Percentiles rank a stretch among this genome's conserved stretches.
These are phyloP conservation scores for Curvularia verruculosa DNA, from an alignment of 2,329 filamentous ascomycete genomes.

Conservation along the genomic window DNA sequence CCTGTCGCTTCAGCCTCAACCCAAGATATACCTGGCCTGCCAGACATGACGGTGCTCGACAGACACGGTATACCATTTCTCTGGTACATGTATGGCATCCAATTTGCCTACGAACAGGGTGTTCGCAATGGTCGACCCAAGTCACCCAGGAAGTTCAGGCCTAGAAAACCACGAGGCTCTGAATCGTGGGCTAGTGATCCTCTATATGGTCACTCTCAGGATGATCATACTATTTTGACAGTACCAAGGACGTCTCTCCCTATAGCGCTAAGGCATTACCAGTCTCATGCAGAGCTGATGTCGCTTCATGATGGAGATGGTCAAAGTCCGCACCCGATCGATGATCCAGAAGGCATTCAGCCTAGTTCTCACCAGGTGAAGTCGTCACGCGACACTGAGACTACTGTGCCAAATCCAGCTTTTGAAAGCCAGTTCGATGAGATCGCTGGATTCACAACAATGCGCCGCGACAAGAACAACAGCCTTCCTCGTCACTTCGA, in stretches of 20 bases:
- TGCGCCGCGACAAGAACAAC: conserved; percentile 8
- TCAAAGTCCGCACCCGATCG: background rate
- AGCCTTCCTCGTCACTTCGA: conserved; percentile 5
- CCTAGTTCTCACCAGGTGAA: background rate
- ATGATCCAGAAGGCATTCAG: background rate
- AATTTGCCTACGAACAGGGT: conserved; percentile 24
- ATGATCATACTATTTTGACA: background rate
- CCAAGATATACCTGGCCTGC: conserved; percentile 7
- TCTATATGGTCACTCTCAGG: background rate
- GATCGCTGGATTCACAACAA: conserved; percentile 18
- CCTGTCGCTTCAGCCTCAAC: background rate
- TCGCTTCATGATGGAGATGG: conserved; percentile 1
- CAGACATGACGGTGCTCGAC: conserved; percentile 31
- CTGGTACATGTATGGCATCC: conserved; percentile 40
- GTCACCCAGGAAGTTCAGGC: conserved; percentile 29
- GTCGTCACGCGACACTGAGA: background rate
- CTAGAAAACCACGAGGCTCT: conserved; percentile 15
- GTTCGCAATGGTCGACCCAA: conserved; percentile 22
- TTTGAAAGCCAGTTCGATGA: conserved; percentile 25
- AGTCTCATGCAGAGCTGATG: conserved; percentile 5
- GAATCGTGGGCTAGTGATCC: background rate
- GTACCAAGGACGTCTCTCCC: background rate
- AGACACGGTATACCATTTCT: conserved; percentile 36
- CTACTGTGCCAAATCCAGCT: background rate
- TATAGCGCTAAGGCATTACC: conserved; percentile 8